A percentile compares a stretch with the other conserved stretches of the same genome.
Evolutionary conservation across 768 basidiomycete genomes (phyloP).

Genomic region (Psilocybe tampanensis): DNA sequence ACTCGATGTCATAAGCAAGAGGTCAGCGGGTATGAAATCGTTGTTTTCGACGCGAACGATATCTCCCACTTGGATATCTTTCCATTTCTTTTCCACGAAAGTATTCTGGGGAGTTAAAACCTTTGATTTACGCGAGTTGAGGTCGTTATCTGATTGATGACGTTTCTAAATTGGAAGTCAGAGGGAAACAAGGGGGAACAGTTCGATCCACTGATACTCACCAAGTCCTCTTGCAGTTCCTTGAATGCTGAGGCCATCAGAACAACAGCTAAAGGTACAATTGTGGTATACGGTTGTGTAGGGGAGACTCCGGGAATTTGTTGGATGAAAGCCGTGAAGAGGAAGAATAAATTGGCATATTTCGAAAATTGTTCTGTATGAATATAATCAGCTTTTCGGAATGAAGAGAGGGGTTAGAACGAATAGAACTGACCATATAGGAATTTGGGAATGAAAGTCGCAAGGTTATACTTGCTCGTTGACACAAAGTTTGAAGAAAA

Average conservation of each 20-base stretch:
- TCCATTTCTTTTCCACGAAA: conserved; percentile 84
- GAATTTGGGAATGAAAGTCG: conserved; percentile 92
- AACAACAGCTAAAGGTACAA: conserved; percentile 86
- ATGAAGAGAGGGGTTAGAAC: background rate
- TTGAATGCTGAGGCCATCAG: conserved; percentile 94
- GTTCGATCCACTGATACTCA: conserved; percentile 30
- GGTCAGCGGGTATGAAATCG: conserved; percentile 95
- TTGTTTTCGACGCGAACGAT: conserved; percentile 88
- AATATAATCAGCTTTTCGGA: conserved; percentile 10
- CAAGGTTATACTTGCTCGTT: conserved; percentile 93
- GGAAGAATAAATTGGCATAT: conserved; percentile 98
- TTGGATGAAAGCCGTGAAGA: conserved; percentile 96
- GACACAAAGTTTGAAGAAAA: conserved; percentile 84
- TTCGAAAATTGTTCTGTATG: conserved; percentile 92
- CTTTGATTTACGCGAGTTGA: conserved; percentile 83
- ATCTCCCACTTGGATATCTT: conserved; percentile 88
- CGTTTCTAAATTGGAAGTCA: conserved; percentile 70
- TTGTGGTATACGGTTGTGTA: conserved; percentile 93
- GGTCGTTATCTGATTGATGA: conserved; percentile 90
- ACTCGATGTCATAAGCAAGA: conserved; percentile 83
- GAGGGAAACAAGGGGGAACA: background rate
- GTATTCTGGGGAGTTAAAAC: conserved; percentile 64
- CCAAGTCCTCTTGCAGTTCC: conserved; percentile 92
- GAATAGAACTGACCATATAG: conserved; percentile 66
- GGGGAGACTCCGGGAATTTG: conserved; percentile 98